Evolutionary conservation across 371 early-diverging fungal genomes (phyloP).

Genomic region (Circinella umbellata): DNA sequence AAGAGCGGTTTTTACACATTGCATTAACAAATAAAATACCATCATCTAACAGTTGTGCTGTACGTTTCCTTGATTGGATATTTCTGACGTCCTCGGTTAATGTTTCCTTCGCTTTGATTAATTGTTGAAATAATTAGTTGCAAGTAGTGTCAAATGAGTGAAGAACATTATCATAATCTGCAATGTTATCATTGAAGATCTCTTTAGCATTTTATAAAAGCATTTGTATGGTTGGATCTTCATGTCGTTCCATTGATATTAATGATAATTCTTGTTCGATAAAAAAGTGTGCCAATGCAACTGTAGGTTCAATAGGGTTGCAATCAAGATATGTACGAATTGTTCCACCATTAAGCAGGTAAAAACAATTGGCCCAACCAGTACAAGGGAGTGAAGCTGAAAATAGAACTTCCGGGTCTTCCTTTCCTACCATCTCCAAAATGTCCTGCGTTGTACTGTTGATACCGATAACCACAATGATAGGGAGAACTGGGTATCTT

Average conservation of each 20-base stretch:
- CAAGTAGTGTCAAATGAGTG: not conserved
- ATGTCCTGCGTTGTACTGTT: no score
- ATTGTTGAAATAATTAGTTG: not conserved
- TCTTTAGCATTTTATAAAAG: not conserved
- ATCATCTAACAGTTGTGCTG: not conserved
- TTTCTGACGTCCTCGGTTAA: not conserved
- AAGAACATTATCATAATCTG: not conserved
- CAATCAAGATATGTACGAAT: not conserved
- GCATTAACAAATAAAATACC: not conserved
- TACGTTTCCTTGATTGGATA: not conserved
- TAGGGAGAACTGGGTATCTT: not conserved
- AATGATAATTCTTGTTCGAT: no score
- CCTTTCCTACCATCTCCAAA: not conserved
- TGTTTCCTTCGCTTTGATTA: not conserved
- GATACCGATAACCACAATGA: no score
- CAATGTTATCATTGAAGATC: not conserved
- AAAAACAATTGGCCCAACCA: no score
- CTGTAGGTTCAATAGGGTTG: not conserved
- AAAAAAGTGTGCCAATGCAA: not conserved
- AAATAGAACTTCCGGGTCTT: not conserved
- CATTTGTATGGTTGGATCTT: not conserved
- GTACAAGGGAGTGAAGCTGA: not conserved
- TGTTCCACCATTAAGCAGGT: not conserved
- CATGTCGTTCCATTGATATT: not conserved
- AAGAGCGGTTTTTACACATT: no score